These are phyloP conservation scores for Arabidopsis suecica DNA, from an alignment of 345 rosid species.

Conservation along the genomic window DNA sequence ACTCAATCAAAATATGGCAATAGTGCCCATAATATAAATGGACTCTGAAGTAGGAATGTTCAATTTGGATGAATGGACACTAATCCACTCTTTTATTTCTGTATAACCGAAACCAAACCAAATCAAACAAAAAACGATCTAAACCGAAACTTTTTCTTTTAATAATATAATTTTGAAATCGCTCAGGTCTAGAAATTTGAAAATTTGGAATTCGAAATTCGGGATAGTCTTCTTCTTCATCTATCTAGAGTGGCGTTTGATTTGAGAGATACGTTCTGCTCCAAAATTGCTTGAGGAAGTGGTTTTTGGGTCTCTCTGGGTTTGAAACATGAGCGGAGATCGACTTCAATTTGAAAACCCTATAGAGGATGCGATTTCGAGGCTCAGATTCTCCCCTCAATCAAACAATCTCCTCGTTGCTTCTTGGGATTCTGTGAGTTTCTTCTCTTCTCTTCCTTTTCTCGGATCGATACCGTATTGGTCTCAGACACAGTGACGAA, in stretches of 20 bases:
- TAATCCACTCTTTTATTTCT: too few relatives aligned
- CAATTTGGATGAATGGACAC: background rate
- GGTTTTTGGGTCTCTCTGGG: background rate
- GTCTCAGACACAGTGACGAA: background rate
- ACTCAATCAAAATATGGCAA: background rate
- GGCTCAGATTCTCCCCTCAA: slow-evolving; percentile 71
- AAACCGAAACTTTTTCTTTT: too few relatives aligned
- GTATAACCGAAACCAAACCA: too few relatives aligned
- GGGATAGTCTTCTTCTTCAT: background rate
- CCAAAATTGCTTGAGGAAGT: background rate
- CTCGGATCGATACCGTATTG: background rate
- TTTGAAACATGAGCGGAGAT: slow-evolving; percentile 40
- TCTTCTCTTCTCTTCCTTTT: slow-evolving; percentile 12
- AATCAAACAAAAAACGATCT: too few relatives aligned
- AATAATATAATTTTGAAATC: too few relatives aligned
- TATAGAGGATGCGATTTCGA: slow-evolving; percentile 69
- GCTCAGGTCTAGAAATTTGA: background rate
- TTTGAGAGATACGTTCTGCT: background rate
- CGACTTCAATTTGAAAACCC: slow-evolving; percentile 58
- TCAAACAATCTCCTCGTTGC: slow-evolving; percentile 81
- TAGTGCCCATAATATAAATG: background rate
- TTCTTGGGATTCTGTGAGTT: slow-evolving; percentile 91
- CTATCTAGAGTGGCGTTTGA: background rate
- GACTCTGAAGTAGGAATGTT: background rate
- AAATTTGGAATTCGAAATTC: background rate